Evolutionary conservation across 768 basidiomycete genomes (phyloP), one percentile per base, ranked within the genome.

Genomic region (Leccinum ochraceum): DNA sequence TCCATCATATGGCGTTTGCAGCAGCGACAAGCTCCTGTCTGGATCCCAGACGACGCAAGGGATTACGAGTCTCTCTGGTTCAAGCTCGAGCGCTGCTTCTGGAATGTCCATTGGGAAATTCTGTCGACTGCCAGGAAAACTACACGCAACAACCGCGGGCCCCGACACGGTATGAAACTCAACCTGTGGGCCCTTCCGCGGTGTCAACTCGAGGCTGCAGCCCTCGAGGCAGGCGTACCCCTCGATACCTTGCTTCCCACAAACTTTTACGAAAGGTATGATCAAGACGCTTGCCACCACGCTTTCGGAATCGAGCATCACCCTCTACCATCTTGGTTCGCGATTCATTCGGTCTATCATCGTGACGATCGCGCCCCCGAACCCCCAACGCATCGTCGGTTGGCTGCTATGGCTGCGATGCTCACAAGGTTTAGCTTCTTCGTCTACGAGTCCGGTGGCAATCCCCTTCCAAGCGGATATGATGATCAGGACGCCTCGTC

Each of bases 201-300:
- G 32, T 71, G 71, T 92, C 14, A 90, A 92, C 68, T 66, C 89
- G 81, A 87, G 60, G 79, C 78, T 24, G 84, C 88, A 3, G 86
- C 88, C 4, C 76, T 86, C 65, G 90, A 91, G 70, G 86, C 88
- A 3, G 87, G 88, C 3, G n/a, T n/a, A n/a, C n/a, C n/a, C n/a
- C n/a, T n/a, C n/a, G n/a, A 78, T 42, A 78, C 76, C 36, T 76
- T 89, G 4, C 70, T 86, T 3, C 83, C 83, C 3, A 69, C 71
- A 6, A 71, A 70, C 26, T 75, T 78, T 42, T 71, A 70, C 44
- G 66, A n/a, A n/a, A n/a, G n/a, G n/a, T n/a, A n/a, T n/a, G n/a
- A 57, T 42, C 54, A 28, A 30, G 65, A 60, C 9, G 3, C 10
- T 1, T 55, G 49, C 4, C 0, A 16, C 0, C 60, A 63, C 24